A percentile compares a stretch with the other conserved stretches of the same genome.
Conservation (phyloP, 345 rosid species). For the Boechera retrofracta region DNA sequence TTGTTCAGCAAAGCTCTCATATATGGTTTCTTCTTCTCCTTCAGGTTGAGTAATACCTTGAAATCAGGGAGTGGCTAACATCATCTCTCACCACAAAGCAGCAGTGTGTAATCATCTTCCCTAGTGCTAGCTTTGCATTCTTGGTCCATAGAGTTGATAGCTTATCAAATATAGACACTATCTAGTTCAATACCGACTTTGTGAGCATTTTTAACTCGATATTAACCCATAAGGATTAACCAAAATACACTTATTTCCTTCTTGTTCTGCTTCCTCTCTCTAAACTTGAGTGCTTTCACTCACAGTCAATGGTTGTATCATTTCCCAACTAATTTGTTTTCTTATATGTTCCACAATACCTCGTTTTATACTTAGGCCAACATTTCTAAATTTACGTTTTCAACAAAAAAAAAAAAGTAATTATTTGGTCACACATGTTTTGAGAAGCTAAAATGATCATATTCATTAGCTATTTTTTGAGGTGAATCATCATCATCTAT, state of each 20-base stretch:
- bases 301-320: background rate
- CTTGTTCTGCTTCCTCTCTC: background rate
- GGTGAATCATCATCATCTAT: too few relatives aligned
- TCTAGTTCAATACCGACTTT: background rate
- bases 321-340: background rate
- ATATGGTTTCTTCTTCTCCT: background rate
- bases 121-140: slow-evolving; percentile 15
- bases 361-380: background rate
- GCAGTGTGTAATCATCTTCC: slow-evolving; percentile 22
- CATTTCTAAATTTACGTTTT: too few relatives aligned
- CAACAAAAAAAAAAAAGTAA: too few relatives aligned
- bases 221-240: slow-evolving; percentile 1
- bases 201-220: background rate
- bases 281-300: background rate
- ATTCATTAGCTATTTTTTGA: too few relatives aligned
- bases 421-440: too few relatives aligned
- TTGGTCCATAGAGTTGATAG: slow-evolving; percentile 7
- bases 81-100: slow-evolving; percentile 10
- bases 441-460: too few relatives aligned
- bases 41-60: slow-evolving; percentile 37
- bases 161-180: background rate
- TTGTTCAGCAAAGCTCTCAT: slow-evolving; percentile 5
- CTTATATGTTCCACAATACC: background rate
- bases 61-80: slow-evolving; percentile 38
- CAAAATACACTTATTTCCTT: background rate